Evolutionary conservation across 208 protist genomes (phyloP).

Genomic region (Leishmania aethiopica): DNA sequence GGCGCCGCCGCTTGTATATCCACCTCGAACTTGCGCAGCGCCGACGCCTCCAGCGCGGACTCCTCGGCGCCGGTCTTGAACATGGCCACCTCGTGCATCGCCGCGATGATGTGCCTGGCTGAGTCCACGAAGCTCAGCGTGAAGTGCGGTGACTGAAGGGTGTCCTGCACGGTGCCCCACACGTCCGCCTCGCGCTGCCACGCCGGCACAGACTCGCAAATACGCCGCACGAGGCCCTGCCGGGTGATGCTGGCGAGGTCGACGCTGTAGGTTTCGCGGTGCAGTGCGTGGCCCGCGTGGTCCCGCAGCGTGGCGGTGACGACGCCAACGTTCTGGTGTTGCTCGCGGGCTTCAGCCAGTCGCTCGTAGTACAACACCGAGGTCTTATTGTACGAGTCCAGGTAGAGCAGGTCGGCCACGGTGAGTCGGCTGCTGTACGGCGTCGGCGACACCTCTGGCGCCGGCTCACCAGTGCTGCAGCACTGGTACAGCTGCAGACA

Average conservation of each 20-base stretch:
- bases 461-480: slow-evolving; percentile 23
- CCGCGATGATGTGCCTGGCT: slow-evolving; percentile 32
- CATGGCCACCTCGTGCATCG: slow-evolving; percentile 57
- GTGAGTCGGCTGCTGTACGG: slow-evolving; percentile 19
- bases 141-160: slow-evolving; percentile 38
- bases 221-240: slow-evolving; percentile 31
- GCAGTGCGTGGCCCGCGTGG: slow-evolving; percentile 48
- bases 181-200: slow-evolving; percentile 43
- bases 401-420: slow-evolving; percentile 37
- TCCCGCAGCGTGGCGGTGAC: slow-evolving; percentile 52
- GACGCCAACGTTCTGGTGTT: slow-evolving; percentile 18
- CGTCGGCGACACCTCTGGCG: slow-evolving; percentile 16
- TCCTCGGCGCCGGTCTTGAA: slow-evolving; percentile 14
- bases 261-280: slow-evolving; percentile 44
- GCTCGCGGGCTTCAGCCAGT: slow-evolving; percentile 33
- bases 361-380: slow-evolving; percentile 47
- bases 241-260: slow-evolving; percentile 17
- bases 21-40: slow-evolving; percentile 36
- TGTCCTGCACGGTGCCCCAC: slow-evolving; percentile 40
- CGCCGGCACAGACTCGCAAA: slow-evolving; percentile 35
- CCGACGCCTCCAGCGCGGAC: slow-evolving; percentile 25
- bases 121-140: slow-evolving; percentile 43
- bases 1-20: slow-evolving; percentile 50
- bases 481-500: slow-evolving; percentile 63
- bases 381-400: slow-evolving; percentile 30